Conservation (phyloP, 352 stramenopile genomes). For the Phytophthora litchii region DNA sequence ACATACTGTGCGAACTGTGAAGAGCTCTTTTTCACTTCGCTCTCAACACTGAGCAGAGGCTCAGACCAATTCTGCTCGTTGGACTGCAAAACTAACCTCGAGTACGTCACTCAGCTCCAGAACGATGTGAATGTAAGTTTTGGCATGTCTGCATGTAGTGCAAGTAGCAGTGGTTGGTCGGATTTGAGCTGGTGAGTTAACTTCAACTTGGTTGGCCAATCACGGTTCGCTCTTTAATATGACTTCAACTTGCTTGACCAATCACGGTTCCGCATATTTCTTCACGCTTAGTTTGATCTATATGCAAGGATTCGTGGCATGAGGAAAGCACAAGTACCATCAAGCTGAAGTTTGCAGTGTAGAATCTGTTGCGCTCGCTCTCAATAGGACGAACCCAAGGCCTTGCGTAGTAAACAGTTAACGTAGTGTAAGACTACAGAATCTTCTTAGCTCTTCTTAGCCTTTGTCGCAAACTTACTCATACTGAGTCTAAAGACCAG, state of each 20-base stretch:
- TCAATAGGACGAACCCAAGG: slow-evolving; percentile 72
- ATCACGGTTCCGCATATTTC: no score
- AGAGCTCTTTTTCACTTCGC: slow-evolving; percentile 27
- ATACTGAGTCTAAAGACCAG: slow-evolving; percentile 19
- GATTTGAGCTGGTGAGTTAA: no score
- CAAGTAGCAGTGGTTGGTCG: no score
- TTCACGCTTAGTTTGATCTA: no score
- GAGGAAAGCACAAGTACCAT: no score
- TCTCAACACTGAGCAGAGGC: slow-evolving; percentile 8
- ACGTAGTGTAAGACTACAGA: slow-evolving; percentile 10
- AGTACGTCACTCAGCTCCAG: slow-evolving; percentile 31
- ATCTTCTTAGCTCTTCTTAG: slow-evolving; percentile 8
- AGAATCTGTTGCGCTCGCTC: slow-evolving; percentile 25
- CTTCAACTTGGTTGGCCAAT: no score
- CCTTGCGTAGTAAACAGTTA: slow-evolving; percentile 34
- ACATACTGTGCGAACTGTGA: slow-evolving; percentile 25
- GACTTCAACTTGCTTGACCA: no score
- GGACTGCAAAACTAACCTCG: slow-evolving; percentile 48
- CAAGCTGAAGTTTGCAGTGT: background rate
- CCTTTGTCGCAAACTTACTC: slow-evolving; percentile 2
- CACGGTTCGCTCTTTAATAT: no score
- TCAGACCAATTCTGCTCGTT: slow-evolving; percentile 44
- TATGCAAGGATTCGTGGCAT: no score
- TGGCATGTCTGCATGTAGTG: no score
- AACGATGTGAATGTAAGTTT: slow-evolving; percentile 16